Conservation (phyloP, 208 protist species). For the Chromosphaera perkinsii region DNA sequence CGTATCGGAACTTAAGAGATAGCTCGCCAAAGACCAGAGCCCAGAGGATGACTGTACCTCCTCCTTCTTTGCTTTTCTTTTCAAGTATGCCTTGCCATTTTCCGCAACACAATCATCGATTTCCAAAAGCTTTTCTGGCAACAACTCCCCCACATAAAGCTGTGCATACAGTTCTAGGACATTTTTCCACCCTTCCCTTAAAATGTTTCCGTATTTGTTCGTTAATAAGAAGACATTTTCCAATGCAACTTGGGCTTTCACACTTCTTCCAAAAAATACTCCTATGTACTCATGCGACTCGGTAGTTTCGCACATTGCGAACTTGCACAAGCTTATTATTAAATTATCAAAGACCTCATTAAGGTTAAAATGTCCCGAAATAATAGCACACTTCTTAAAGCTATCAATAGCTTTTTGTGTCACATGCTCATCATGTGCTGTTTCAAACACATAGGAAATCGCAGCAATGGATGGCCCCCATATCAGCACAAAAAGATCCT, state of each 20-base stretch:
- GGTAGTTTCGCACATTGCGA: too few species aligned
- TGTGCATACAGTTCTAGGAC: slow-evolving; percentile 25
- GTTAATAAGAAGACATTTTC: too few species aligned
- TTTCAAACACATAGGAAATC: slow-evolving; percentile 60
- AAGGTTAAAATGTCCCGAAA: slow-evolving; percentile 53
- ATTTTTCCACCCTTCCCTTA: slow-evolving; percentile 56
- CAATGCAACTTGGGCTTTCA: too few species aligned
- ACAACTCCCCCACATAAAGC: slow-evolving; percentile 18
- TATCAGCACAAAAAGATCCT: slow-evolving; percentile 50
- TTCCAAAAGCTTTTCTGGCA: slow-evolving; percentile 14
- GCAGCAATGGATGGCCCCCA: slow-evolving; percentile 47
- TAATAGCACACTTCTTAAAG: slow-evolving; percentile 51
- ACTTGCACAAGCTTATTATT: slow-evolving; percentile 57
- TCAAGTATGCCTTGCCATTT: neutral
- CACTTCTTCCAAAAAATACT: too few species aligned
- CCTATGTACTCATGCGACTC: too few species aligned
- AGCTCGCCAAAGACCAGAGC: slow-evolving; percentile 13
- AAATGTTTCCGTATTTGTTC: too few species aligned
- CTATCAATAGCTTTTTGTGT: slow-evolving; percentile 46
- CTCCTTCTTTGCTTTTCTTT: neutral
- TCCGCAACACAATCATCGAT: slow-evolving; percentile 1
- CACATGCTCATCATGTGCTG: slow-evolving; percentile 39
- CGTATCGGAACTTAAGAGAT: neutral
- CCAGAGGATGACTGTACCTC: neutral
- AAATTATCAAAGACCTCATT: slow-evolving; percentile 61